Percentiles rank a stretch among this genome's conserved stretches.
Evolutionary conservation across 495 filamentous ascomycete genomes (phyloP).

Genomic region (Sphaerosporella brunnea): DNA sequence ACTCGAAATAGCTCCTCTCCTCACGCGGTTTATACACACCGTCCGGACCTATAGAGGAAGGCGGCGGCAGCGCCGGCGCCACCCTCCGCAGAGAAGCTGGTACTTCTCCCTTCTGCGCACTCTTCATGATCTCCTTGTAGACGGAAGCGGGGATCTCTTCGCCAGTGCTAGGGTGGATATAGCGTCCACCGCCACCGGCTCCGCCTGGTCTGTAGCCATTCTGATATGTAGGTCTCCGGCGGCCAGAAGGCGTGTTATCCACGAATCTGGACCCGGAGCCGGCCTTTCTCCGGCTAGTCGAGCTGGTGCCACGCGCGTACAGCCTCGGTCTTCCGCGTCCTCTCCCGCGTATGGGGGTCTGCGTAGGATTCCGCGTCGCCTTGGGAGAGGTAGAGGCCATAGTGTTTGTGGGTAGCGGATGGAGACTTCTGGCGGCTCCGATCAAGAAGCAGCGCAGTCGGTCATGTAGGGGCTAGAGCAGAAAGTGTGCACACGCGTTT

Average conservation of each 20-base stretch:
- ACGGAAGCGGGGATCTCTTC: conserved; percentile 29
- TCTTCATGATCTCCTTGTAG: conserved; percentile 27
- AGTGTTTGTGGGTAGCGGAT: background rate
- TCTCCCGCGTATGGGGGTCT: conserved; percentile 15
- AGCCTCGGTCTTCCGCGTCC: conserved; percentile 19
- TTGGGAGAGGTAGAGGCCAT: conserved; percentile 6
- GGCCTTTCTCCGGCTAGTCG: conserved; percentile 11
- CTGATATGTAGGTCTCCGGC: conserved; percentile 30
- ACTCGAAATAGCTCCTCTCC: conserved; percentile 92
- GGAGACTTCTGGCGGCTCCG: conserved; percentile 1
- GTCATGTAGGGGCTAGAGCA: conserved; percentile 7
- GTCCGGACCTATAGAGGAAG: conserved; percentile 40
- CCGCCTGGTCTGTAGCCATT: conserved; percentile 54
- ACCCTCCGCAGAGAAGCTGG: background rate
- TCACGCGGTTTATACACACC: conserved; percentile 95
- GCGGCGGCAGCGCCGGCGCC: conserved; percentile 13
- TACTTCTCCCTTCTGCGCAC: background rate
- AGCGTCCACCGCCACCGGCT: conserved; percentile 62
- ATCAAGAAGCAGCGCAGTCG: background rate
- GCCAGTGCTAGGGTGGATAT: conserved; percentile 37
- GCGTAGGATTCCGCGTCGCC: conserved; percentile 1
- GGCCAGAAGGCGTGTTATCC: conserved; percentile 26
- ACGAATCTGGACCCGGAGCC: conserved; percentile 5
- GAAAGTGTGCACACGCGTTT: no score
- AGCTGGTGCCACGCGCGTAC: conserved; percentile 17